Evolutionary conservation across 345 rosid species (phyloP).

Genomic region (Physaria fendleri): DNA sequence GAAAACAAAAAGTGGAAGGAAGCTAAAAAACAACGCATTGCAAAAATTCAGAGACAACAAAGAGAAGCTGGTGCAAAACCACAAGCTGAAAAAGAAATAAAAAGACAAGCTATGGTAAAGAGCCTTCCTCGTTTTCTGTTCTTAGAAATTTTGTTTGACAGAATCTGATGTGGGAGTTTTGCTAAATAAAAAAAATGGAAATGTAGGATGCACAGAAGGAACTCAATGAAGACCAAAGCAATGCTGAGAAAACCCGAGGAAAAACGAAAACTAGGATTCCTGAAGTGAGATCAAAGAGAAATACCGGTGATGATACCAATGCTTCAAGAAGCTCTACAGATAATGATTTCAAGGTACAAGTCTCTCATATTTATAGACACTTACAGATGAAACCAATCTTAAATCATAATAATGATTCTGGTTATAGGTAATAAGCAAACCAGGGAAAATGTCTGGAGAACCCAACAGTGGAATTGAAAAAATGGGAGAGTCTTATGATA

Average conservation of each 20-base stretch:
- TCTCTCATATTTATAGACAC: background rate
- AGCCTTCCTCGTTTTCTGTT: constrained; percentile 16
- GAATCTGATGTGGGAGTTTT: background rate
- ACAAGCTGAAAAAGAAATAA: constrained; percentile 39
- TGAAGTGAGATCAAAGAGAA: constrained; percentile 31
- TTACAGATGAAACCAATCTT: constrained; percentile 5
- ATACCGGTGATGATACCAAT: constrained; percentile 28
- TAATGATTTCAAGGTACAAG: constrained; percentile 48
- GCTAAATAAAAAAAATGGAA: background rate
- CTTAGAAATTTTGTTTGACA: background rate
- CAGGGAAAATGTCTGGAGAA: constrained; percentile 25
- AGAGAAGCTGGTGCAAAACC: constrained; percentile 38
- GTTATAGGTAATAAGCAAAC: constrained; percentile 34
- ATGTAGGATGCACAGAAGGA: constrained; percentile 42
- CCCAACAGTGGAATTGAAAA: background rate
- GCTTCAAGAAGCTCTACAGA: constrained; percentile 28
- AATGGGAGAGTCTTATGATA: constrained; percentile 66
- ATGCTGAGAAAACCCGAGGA: constrained; percentile 30
- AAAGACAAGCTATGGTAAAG: constrained; percentile 39
- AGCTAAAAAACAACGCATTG: constrained; percentile 60
- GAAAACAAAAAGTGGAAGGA: constrained; percentile 38
- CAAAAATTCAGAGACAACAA: constrained; percentile 49
- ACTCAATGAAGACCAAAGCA: constrained; percentile 24
- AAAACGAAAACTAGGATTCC: constrained; percentile 24
- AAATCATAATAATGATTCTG: background rate